These are phyloP conservation scores for Periconia sp. DNA, from an alignment of 2,329 filamentous ascomycete species.

Conservation along the genomic window DNA sequence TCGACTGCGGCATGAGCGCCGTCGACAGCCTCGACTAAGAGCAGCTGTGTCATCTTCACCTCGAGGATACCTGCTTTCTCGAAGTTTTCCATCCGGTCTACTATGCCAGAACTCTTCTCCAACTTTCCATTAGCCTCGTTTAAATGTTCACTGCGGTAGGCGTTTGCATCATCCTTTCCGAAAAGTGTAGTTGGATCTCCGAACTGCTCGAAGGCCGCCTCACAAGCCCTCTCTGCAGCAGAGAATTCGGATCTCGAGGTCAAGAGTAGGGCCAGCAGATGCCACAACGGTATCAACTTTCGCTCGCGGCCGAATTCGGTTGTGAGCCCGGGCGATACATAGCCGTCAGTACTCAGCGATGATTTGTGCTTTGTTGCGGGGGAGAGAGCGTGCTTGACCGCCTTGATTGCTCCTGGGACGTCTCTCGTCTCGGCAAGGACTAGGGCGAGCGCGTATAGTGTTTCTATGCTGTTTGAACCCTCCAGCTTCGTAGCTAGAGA, in stretches of 20 bases:
- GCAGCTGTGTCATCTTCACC: slow-evolving; percentile 92
- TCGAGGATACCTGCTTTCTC: slow-evolving; percentile 91
- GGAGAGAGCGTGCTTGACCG: slow-evolving; percentile 77
- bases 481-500: slow-evolving; percentile 72
- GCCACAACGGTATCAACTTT: slow-evolving; percentile 82
- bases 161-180: slow-evolving; percentile 59
- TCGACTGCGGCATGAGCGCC: slow-evolving; percentile 87
- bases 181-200: slow-evolving; percentile 73
- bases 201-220: slow-evolving; percentile 91
- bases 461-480: slow-evolving; percentile 72
- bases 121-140: slow-evolving; percentile 49
- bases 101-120: slow-evolving; percentile 55
- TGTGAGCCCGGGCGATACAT: slow-evolving; percentile 29
- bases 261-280: slow-evolving; percentile 83
- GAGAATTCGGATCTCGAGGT: slow-evolving; percentile 86
- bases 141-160: slow-evolving; percentile 70
- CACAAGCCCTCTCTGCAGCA: slow-evolving; percentile 81
- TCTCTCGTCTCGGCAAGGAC: slow-evolving; percentile 88
- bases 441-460: slow-evolving; percentile 80
- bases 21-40: slow-evolving; percentile 81
- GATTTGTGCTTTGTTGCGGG: slow-evolving; percentile 51
- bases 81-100: slow-evolving; percentile 80
- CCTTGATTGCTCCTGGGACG: slow-evolving; percentile 78
- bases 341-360: slow-evolving; percentile 38
- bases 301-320: slow-evolving; percentile 59